phyloP scores from a whole-genome alignment of 2,329 filamentous ascomycete genomes.

The Fusarium virguliforme region DNA sequence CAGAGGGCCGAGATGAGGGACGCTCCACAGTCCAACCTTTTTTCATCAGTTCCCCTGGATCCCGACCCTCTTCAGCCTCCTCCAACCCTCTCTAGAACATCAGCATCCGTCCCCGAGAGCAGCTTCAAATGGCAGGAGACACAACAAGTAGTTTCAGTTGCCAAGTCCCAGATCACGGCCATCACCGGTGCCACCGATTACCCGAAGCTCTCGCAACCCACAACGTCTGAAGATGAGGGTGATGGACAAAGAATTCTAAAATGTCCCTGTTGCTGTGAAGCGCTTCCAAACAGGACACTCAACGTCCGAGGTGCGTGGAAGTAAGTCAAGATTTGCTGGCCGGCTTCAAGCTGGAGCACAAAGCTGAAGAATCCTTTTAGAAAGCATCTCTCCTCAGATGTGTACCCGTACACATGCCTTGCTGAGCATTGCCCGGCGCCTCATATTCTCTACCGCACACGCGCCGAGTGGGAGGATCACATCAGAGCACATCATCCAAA shows the following conservation, averaged over 20 bases:
- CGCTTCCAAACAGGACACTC: background rate
- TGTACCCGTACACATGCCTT: background rate
- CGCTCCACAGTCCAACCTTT: too few species aligned
- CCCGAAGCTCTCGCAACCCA: background rate
- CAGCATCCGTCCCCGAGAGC: background rate
- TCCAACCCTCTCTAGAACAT: background rate
- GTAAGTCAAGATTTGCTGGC: background rate
- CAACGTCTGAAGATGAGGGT: too few species aligned
- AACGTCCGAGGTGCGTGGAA: background rate
- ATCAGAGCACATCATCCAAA: background rate
- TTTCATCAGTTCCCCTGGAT: too few species aligned
- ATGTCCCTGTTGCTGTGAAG: background rate
- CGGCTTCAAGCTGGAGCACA: background rate
- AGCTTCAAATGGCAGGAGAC: background rate
- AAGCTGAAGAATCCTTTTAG: background rate
- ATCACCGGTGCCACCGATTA: background rate
- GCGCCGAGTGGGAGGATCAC: background rate
- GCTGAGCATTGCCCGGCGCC: background rate
- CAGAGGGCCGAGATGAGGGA: too few species aligned
- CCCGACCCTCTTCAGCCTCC: too few species aligned
- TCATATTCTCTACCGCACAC: background rate
- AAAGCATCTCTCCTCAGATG: background rate
- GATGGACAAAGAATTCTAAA: background rate
- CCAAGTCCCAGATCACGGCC: background rate
- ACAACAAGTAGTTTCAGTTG: background rate